phyloP scores from a whole-genome alignment of 164 flowering plant genomes.

The Chimonanthus salicifolius region DNA sequence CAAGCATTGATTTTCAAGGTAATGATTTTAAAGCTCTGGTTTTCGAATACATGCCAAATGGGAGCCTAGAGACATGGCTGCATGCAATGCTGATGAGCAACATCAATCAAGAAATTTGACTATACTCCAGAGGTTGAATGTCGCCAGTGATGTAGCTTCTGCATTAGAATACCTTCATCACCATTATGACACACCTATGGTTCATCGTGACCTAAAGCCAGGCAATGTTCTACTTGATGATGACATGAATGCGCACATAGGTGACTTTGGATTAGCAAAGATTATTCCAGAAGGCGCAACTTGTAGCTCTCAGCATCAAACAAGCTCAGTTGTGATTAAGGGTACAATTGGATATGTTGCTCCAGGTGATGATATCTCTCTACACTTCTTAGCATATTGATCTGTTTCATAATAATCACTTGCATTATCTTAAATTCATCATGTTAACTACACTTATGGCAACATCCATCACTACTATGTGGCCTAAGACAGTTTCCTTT shows the following conservation, averaged over 20 bases:
- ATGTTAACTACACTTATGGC: too few relatives aligned
- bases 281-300: conserved; percentile 5
- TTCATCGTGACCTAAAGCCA: conserved; percentile 34
- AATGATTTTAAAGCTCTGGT: conserved; percentile 32
- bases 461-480: too few relatives aligned
- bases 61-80: conserved; percentile 33
- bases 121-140: conserved; percentile 21
- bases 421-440: too few relatives aligned
- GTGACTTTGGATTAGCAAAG: conserved; percentile 35
- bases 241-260: conserved; percentile 27
- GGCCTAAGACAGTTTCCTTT: too few relatives aligned
- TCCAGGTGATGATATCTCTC: background rate
- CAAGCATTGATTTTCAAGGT: conserved; percentile 23
- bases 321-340: conserved; percentile 15
- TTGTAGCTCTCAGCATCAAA: conserved; percentile 3
- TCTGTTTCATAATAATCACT: too few relatives aligned
- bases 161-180: conserved; percentile 32
- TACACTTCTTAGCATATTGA: too few relatives aligned
- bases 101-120: conserved; percentile 5
- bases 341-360: conserved; percentile 31
- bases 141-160: conserved; percentile 31
- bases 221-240: conserved; percentile 30
- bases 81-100: conserved; percentile 8
- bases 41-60: conserved; percentile 30
- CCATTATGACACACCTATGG: conserved; percentile 14